A percentile compares a stretch with the other conserved stretches of the same genome.
Conservation (phyloP, 208 protist genomes). For the Jaenimonas drosophilae region DNA sequence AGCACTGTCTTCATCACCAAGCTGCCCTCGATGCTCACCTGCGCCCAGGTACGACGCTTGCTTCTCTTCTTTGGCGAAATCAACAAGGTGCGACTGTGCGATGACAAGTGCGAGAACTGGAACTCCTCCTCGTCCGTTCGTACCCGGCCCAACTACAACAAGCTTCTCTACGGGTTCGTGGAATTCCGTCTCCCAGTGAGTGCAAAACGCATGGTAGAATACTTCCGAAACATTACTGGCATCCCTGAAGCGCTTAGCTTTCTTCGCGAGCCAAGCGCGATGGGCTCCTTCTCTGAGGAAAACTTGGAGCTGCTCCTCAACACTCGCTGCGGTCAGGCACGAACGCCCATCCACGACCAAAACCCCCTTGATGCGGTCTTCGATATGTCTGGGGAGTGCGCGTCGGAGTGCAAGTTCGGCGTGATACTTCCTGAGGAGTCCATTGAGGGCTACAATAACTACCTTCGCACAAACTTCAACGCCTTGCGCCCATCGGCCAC, state of each 20-base stretch:
- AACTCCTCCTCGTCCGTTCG: too few species aligned
- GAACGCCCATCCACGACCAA: slow-evolving; percentile 72
- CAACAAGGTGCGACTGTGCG: slow-evolving; percentile 79
- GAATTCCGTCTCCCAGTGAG: slow-evolving; percentile 48
- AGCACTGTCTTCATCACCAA: slow-evolving; percentile 82
- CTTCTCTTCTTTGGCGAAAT: slow-evolving; percentile 73
- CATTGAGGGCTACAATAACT: too few species aligned
- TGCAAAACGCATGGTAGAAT: slow-evolving; percentile 71
- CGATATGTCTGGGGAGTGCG: too few species aligned
- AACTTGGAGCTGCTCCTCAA: slow-evolving; percentile 30
- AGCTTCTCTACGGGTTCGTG: slow-evolving; percentile 64
- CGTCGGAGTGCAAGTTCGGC: too few species aligned
- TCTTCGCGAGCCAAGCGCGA: slow-evolving; percentile 9
- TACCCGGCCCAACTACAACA: slow-evolving; percentile 16
- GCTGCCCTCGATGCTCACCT: slow-evolving; percentile 47
- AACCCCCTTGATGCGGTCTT: slow-evolving; percentile 48
- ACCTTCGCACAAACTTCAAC: too few species aligned
- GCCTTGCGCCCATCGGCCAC: too few species aligned
- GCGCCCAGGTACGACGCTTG: slow-evolving; percentile 54
- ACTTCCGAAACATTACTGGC: slow-evolving; percentile 65
- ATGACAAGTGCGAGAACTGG: too few species aligned
- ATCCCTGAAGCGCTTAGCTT: slow-evolving; percentile 38
- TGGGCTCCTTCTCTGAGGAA: slow-evolving; percentile 2
- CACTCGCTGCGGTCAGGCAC: slow-evolving; percentile 51
- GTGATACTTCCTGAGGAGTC: too few species aligned